These are phyloP conservation scores for Piloderma croceum DNA, from an alignment of 768 basidiomycete species.

Conservation along the genomic window DNA sequence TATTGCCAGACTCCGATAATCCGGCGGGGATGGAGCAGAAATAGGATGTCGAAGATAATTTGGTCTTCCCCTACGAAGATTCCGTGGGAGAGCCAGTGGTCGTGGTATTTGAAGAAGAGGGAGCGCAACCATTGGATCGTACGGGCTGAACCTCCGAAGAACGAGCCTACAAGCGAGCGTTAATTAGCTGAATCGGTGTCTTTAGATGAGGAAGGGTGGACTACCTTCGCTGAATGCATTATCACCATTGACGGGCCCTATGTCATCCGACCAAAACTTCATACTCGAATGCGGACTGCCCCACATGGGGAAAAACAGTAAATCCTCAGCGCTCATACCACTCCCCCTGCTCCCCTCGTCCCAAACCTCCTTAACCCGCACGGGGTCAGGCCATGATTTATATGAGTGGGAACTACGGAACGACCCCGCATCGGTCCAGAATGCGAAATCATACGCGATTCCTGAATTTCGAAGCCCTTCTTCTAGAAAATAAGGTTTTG, in stretches of 20 bases:
- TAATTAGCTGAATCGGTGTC: background rate
- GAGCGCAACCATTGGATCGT: slow-evolving; percentile 17
- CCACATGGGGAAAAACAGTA: slow-evolving; percentile 20
- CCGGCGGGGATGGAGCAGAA: slow-evolving; percentile 18
- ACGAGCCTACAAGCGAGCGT: slow-evolving; percentile 13
- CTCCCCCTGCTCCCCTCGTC: slow-evolving; percentile 8
- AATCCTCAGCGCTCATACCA: slow-evolving; percentile 12
- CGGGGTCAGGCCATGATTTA: slow-evolving; percentile 17
- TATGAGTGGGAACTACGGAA: slow-evolving; percentile 16
- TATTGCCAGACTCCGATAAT: slow-evolving; percentile 19
- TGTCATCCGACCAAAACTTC: slow-evolving; percentile 14
- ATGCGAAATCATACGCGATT: slow-evolving; percentile 17
- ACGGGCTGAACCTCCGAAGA: slow-evolving; percentile 19
- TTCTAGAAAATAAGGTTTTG: slow-evolving; percentile 21
- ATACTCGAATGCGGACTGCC: slow-evolving; percentile 11
- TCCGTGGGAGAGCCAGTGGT: slow-evolving; percentile 14
- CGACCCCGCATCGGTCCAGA: slow-evolving; percentile 20
- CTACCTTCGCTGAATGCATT: slow-evolving; percentile 19
- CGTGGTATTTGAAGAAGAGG: slow-evolving; percentile 18
- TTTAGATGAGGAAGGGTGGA: background rate
- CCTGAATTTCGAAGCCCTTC: slow-evolving; percentile 10
- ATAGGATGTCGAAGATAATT: slow-evolving; percentile 19
- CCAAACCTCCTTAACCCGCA: slow-evolving; percentile 14
- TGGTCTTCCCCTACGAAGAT: slow-evolving; percentile 22
- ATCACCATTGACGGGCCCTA: slow-evolving; percentile 17